Base-by-base conservation (phyloP, 345 rosid species). In the Hibiscus syriacus region DNA sequence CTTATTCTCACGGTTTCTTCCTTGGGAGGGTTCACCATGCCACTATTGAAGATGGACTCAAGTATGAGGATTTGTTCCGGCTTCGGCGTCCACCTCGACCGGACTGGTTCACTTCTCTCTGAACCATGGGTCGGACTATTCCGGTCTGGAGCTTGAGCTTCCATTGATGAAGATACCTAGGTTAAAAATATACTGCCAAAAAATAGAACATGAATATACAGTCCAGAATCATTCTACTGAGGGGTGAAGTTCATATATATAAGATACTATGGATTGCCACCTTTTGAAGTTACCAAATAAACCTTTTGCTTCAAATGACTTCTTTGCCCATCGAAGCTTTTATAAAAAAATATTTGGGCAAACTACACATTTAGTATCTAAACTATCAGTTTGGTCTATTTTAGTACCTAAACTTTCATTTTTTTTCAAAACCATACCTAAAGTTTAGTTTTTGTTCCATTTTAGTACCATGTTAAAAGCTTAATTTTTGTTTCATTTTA, bases 81-180 rank as follows among this genome's bases (percentile, higher is more conserved):
- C 77, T 94, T 94, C 3, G 99, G 99, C 41, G 96, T 89, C 99
- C 99, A 94, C 73, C 99, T 71, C 66, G 99, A 94, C 70, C 99
- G 75, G 39, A 90, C 96, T 1, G 95, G 87, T 69, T 94, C 97
- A 10, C 76, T 74, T 59, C 89, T 76, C 68, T 79, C 85, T 1
- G 73, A 60, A 71, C 78, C 71, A 6, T 61, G 81, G 72, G 79
- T 74, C 19, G 82, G 78, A 73, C 83, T 75, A 46, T 81, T 77
- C 22, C 77, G 78, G 56, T 76, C 92, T 66, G 71, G 83, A 72
- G 74, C 58, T 70, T 85, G 90, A 77, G 88, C 88, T 86, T 86
- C 90, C 98, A 93, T 93, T 49, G 22, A 48, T n/a, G 52, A 48
- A 20, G 27, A 32, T 41, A 6, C 12, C 55, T 50, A 50, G 55